phyloP scores from a whole-genome alignment of 306 rosid species.

The Glycine soja region DNA sequence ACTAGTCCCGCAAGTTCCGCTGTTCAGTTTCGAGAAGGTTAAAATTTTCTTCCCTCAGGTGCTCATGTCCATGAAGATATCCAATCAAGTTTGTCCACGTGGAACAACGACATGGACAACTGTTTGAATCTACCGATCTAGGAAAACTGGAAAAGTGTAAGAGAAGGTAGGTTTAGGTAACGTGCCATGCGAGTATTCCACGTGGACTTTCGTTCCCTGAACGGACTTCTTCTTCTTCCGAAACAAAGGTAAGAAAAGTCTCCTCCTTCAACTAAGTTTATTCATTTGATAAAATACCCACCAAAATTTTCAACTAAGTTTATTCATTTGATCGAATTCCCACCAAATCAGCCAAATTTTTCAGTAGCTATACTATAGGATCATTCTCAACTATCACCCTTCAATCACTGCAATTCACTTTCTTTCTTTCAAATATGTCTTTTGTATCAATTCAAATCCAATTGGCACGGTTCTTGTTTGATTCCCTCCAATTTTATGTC shows the following conservation, averaged over 20 bases:
- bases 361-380: not conserved
- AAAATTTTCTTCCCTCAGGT: not conserved
- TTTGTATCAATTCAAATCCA: not conserved
- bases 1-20: no score
- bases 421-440: no score
- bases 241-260: not conserved
- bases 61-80: not conserved
- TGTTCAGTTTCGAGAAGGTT: not conserved
- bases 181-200: constrained; percentile 15
- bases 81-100: not conserved
- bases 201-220: constrained; percentile 11
- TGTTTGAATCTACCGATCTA: not conserved
- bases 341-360: not conserved
- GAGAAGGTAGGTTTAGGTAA: not conserved
- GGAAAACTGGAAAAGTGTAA: not conserved
- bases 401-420: not conserved
- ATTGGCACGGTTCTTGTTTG: not conserved
- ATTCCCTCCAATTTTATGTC: no score
- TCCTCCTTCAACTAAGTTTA: not conserved
- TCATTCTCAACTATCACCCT: not conserved
- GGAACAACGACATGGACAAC: not conserved
- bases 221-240: not conserved
- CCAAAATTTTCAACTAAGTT: not conserved
- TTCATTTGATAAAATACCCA: constrained; percentile 36
- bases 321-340: constrained; percentile 39